Conservation (phyloP, 148 eudicot genomes). For the Camellia lanceoleosa region DNA sequence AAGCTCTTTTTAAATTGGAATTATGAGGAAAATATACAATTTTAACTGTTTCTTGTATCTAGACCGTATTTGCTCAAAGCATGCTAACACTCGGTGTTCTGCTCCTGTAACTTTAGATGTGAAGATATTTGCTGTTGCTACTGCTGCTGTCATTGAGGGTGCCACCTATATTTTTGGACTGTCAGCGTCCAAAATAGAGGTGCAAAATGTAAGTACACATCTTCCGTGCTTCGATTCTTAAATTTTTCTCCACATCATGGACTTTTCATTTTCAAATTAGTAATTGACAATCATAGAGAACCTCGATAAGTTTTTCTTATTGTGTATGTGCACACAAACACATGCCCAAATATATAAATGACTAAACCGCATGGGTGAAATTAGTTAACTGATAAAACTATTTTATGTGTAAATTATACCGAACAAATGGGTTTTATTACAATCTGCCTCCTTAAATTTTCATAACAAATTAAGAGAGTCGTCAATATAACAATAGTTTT, state of each 20-base stretch:
- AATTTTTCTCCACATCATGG: too few species aligned
- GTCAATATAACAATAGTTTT: too few species aligned
- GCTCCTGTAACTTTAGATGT: slow-evolving; percentile 48
- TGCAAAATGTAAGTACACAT: slow-evolving; percentile 58
- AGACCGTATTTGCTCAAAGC: background rate
- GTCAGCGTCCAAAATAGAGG: slow-evolving; percentile 55
- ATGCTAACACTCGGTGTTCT: slow-evolving; percentile 7
- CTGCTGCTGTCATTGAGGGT: slow-evolving; percentile 70
- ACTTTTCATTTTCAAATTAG: too few species aligned
- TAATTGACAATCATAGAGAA: too few species aligned
- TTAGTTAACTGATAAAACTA: too few species aligned
- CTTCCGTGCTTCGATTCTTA: background rate
- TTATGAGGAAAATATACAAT: background rate
- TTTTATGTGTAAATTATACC: too few species aligned
- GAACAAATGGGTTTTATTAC: too few species aligned
- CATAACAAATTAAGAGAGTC: too few species aligned
- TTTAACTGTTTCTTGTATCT: background rate
- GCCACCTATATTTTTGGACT: slow-evolving; percentile 54
- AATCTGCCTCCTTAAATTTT: too few species aligned
- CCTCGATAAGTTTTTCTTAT: too few species aligned
- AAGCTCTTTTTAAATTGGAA: too few species aligned
- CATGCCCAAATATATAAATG: background rate
- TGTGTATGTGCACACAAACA: too few species aligned
- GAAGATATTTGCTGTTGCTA: slow-evolving; percentile 77
- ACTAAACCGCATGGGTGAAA: background rate